Conservation (phyloP, 1,284 basidiomycete genomes). For the Cerioporus squamosus region DNA sequence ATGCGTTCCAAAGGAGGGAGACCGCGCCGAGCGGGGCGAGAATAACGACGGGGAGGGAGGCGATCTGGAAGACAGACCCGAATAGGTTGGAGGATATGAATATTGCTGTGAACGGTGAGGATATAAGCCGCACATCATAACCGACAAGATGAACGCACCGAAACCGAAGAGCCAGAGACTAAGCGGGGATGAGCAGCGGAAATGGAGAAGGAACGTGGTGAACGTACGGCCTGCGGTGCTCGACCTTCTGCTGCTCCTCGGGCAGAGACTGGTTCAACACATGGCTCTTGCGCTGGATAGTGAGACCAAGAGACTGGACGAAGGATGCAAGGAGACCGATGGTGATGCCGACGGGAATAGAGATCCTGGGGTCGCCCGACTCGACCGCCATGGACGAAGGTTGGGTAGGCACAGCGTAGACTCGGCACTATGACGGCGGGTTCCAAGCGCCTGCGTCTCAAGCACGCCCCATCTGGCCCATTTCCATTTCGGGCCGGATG, state of each 20-base stretch:
- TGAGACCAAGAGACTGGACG: slow-evolving; percentile 90
- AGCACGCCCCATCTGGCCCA: neutral
- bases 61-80: slow-evolving; percentile 95
- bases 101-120: slow-evolving; percentile 46
- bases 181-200: slow-evolving; percentile 12
- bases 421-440: slow-evolving; percentile 6
- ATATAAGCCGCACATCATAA: slow-evolving; percentile 4
- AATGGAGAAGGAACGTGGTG: slow-evolving; percentile 15
- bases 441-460: slow-evolving; percentile 1
- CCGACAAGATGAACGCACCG: slow-evolving; percentile 37
- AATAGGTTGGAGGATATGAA: slow-evolving; percentile 91
- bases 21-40: slow-evolving; percentile 92
- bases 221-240: slow-evolving; percentile 80
- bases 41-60: slow-evolving; percentile 91
- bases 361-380: slow-evolving; percentile 38
- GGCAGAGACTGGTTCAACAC: slow-evolving; percentile 82
- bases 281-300: slow-evolving; percentile 95
- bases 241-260: slow-evolving; percentile 63
- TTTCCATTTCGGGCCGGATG: slow-evolving; percentile 4
- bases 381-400: slow-evolving; percentile 28
- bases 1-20: slow-evolving; percentile 93
- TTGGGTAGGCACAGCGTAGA: neutral
- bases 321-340: slow-evolving; percentile 89
- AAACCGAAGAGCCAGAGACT: slow-evolving; percentile 90
- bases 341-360: slow-evolving; percentile 60